Conservation (phyloP, 768 basidiomycete genomes). For the Termitomyces sp. region DNA sequence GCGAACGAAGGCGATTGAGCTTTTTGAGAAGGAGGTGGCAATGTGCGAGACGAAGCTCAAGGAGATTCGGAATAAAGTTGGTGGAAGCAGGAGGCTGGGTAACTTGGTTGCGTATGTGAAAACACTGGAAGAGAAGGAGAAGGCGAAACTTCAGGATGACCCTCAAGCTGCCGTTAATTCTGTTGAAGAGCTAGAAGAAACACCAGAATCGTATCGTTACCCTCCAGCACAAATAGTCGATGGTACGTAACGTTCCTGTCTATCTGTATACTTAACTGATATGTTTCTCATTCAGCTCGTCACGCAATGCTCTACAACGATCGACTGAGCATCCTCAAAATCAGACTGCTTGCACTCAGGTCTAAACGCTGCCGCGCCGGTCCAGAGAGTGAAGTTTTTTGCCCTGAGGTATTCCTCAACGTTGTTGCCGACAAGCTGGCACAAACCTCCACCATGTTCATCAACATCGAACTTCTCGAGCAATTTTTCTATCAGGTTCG, state of each 20-base stretch:
- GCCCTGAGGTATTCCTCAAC: slow-evolving; percentile 95
- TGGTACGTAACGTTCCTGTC: slow-evolving; percentile 47
- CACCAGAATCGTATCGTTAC: slow-evolving; percentile 80
- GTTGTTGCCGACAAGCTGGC: slow-evolving; percentile 97
- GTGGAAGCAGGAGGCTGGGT: slow-evolving; percentile 77
- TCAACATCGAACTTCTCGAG: slow-evolving; percentile 96
- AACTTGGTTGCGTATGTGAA: slow-evolving; percentile 79
- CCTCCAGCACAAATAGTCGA: slow-evolving; percentile 90
- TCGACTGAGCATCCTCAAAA: slow-evolving; percentile 76
- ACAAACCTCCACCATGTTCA: slow-evolving; percentile 95
- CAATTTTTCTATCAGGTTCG: slow-evolving; percentile 97
- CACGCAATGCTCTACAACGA: slow-evolving; percentile 89
- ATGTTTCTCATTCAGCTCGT: slow-evolving; percentile 54
- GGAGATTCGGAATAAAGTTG: slow-evolving; percentile 86
- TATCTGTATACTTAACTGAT: slow-evolving; percentile 11
- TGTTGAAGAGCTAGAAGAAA: slow-evolving; percentile 30
- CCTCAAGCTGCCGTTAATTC: slow-evolving; percentile 18
- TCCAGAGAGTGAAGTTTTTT: slow-evolving; percentile 84
- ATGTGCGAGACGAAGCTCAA: slow-evolving; percentile 86
- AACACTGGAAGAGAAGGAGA: slow-evolving; percentile 73
- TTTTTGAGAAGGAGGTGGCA: slow-evolving; percentile 80
- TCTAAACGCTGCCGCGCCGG: slow-evolving; percentile 87
- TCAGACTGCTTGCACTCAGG: slow-evolving; percentile 81
- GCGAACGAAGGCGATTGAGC: slow-evolving; percentile 63
- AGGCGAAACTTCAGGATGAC: slow-evolving; percentile 44